Base-by-base conservation (phyloP, 2,329 filamentous ascomycete genomes). In the Pyrenophora graminea region DNA sequence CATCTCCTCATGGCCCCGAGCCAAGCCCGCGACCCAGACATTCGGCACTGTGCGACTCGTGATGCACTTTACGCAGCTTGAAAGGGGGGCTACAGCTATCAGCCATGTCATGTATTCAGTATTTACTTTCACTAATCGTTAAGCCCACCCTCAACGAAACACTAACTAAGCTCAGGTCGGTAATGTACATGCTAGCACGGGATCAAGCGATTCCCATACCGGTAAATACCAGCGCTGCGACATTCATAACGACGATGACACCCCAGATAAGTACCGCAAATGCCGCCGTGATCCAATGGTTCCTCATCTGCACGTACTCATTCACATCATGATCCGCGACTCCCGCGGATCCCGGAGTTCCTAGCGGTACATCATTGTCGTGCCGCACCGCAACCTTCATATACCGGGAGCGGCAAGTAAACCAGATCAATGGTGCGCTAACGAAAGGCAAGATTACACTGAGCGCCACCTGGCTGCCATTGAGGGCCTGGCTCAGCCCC, bases 381-480 rank as follows among this genome's bases (percentile, higher is more conserved):
- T 39, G 41, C 39, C 53, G 2, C 13, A 79, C 74, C 49, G 74
- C 70, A 5, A 90, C 87, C 7, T 84, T 89, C 91, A 96, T 96
- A 73, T 88, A 94, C 66, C 85, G 85, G 59, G 85, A 83, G 37
- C 87, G 81, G 62, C 88, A 90, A 0, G 91, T 96, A 64, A 95
- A 95, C 74, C 89, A 95, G 48, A 96, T 87, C 27, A 96, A 76
- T 1, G 91, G 91, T 1, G 90, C 89, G 1, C 84, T 85, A n/a
- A 93, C 84, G 67, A 96, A 92, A 0, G 91, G 91, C 44, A 96
- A 71, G 10, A 91, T 88, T 9, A 92, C 82, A 62, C 86, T 90
- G 12, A 96, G 78, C 0, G 84, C 88, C 6, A 95, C 90, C 72
- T 96, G 91, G 3, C 82, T 87, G 0, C 82, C 91, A 23, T 88